Conservation (phyloP, 192 early-diverging fungal species). For the Jimgerdemannia lactiflua region DNA sequence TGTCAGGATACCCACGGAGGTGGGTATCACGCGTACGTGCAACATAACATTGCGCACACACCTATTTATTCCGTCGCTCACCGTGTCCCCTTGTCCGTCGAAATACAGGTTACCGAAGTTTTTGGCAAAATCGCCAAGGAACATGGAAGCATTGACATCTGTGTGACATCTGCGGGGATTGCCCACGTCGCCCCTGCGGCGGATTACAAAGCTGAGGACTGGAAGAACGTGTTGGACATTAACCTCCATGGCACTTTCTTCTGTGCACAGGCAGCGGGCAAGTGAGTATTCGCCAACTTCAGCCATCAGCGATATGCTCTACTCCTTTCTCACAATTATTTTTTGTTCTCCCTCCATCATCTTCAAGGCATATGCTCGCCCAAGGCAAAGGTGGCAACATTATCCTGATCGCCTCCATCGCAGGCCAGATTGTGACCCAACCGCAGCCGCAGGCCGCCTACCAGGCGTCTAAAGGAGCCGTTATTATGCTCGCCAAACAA, state of each 20-base stretch:
- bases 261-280: constrained; percentile 30
- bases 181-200: constrained; percentile 23
- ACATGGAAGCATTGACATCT: constrained; percentile 29
- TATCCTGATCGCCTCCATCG: constrained; percentile 38
- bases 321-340: neutral
- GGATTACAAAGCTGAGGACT: constrained; percentile 23
- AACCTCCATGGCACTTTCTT: constrained; percentile 33
- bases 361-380: constrained; percentile 26
- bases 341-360: neutral
- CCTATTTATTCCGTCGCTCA: neutral
- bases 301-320: neutral
- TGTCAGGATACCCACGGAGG: constrained; percentile 21
- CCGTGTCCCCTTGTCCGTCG: no score
- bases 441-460: constrained; percentile 41
- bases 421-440: constrained; percentile 22
- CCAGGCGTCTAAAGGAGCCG: constrained; percentile 42
- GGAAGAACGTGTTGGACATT: constrained; percentile 26
- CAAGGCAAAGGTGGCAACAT: constrained; percentile 25
- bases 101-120: neutral
- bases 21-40: neutral
- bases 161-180: constrained; percentile 33
- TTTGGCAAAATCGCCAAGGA: constrained; percentile 25
- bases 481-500: constrained; percentile 37
- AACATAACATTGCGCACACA: no score
- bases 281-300: constrained; percentile 10